A percentile compares a stretch with the other conserved stretches of the same genome.
phyloP scores from a whole-genome alignment of 2,329 filamentous ascomycete genomes.

The Diaporthe helianthi region DNA sequence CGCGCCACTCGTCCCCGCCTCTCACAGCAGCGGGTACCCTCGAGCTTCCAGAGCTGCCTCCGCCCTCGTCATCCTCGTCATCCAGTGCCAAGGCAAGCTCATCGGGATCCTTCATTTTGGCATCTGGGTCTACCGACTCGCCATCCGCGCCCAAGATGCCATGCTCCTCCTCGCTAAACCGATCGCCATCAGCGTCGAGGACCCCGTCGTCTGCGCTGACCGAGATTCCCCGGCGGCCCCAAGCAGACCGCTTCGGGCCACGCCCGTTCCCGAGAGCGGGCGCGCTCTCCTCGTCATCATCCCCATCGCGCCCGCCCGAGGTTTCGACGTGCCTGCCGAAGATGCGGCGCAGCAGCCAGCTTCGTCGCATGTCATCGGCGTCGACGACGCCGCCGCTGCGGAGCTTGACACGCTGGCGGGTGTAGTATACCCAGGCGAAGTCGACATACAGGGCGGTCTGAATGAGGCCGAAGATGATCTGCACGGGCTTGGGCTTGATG shows the following conservation, averaged over 20 bases:
- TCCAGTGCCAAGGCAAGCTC: constrained; percentile 67
- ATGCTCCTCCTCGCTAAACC: constrained; percentile 47
- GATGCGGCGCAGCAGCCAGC: constrained; percentile 82
- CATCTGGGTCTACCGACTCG: constrained; percentile 61
- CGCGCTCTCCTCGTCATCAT: constrained; percentile 66
- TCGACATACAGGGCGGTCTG: constrained; percentile 92
- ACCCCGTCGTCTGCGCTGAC: constrained; percentile 70
- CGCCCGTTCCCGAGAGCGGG: constrained; percentile 52
- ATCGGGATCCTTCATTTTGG: constrained; percentile 71
- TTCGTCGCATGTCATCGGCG: constrained; percentile 83
- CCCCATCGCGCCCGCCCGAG: constrained; percentile 53
- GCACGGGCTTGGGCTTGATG: constrained; percentile 70
- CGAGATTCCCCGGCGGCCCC: constrained; percentile 70
- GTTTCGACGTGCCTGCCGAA: constrained; percentile 67
- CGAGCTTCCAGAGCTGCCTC: constrained; percentile 35
- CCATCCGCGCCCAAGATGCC: constrained; percentile 46
- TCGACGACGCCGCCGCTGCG: constrained; percentile 88
- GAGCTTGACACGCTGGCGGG: constrained; percentile 91
- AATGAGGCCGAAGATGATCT: constrained; percentile 84
- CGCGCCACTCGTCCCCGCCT: constrained; percentile 55
- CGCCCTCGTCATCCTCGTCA: constrained; percentile 62
- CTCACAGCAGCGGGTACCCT: constrained; percentile 49
- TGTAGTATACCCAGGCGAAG: constrained; percentile 97
- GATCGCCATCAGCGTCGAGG: constrained; percentile 56
- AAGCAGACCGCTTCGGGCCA: constrained; percentile 55